Conservation (phyloP, 75 land plant genomes). For the Azolla pinnata region DNA sequence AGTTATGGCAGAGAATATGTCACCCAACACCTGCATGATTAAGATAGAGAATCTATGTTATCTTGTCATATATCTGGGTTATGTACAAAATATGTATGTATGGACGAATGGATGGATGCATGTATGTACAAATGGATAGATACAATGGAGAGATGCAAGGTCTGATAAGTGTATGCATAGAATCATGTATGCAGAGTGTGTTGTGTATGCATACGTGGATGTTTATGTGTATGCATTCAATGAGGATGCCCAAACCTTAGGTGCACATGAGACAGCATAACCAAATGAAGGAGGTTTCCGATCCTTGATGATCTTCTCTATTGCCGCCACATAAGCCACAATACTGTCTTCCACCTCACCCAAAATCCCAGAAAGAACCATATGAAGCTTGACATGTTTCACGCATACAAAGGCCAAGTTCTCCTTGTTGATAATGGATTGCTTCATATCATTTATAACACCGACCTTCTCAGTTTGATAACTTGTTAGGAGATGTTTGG, state of each 20-base stretch:
- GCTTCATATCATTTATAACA: slow-evolving; percentile 6
- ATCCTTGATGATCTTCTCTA: not conserved
- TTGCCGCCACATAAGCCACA: not conserved
- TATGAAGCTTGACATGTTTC: slow-evolving; percentile 3
- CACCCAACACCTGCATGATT: slow-evolving; percentile 7
- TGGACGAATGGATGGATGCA: not conserved
- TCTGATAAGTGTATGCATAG: too few relatives aligned
- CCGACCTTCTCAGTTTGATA: not conserved
- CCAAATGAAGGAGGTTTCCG: slow-evolving; percentile 4
- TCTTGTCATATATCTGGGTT: not conserved
- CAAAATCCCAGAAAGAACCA: not conserved
- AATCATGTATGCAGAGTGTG: too few relatives aligned
- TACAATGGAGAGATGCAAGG: not conserved
- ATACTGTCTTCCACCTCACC: not conserved
- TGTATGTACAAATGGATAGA: not conserved
- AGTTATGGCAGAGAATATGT: slow-evolving; percentile 8
- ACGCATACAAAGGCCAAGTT: slow-evolving; percentile 5
- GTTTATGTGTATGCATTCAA: too few relatives aligned
- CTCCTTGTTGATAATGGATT: slow-evolving; percentile 12
- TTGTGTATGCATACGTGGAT: too few relatives aligned
- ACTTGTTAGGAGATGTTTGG: slow-evolving; percentile 6
- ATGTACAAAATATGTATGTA: not conserved
- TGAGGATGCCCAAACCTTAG: too few relatives aligned
- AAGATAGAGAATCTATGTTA: not conserved
- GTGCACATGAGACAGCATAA: not conserved